Base-by-base conservation (phyloP, 495 filamentous ascomycete species). In the Penicillium argentinense region DNA sequence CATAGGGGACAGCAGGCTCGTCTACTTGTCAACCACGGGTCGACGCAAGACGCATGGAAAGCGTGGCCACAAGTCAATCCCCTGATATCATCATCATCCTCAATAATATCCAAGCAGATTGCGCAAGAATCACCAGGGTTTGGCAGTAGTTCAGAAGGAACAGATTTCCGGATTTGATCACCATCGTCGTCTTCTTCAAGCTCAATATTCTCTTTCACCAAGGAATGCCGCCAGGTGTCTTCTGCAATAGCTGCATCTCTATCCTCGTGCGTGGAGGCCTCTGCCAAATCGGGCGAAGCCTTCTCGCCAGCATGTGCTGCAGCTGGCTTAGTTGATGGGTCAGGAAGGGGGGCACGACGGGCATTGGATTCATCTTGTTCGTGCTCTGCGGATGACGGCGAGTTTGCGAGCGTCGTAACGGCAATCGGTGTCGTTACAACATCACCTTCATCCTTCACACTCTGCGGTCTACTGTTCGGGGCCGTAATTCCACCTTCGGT, bases 1-100 rank as follows among this genome's bases (percentile, higher is more conserved):
- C 93, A 97, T 33, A 97, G 81, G 39, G 95, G 95, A 66, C 95
- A 99, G 66, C 93, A 96, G 9, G 93, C 95, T 49, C 91, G 82
- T 51, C 93, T 78, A 56, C 82, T 88, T 1, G 93, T 98, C 42
- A 98, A 73, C 93, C 93, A 98, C 9, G 95, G 93, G 57, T 99
- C 93, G 14, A 99, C 78, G 66, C 93, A 99, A 17, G 79, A 81
- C 36, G 88, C 87, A 67, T 99, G 93, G 77, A 97, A 99, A 49
- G 93, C 91, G 64, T 97, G 95, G 24, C 91, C 91, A 57, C 93
- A 97, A 29, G 89, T 89, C 29, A 98, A 70, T 19, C 93, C 93
- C 44, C 93, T 87, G 28, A 98, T 86, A 67, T 97, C 91, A 62
- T 97, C 93, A 57, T 97, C 86, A 39, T 95, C 90, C 59, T 98